Evolutionary conservation across 2,329 filamentous ascomycete species (phyloP), one percentile per base, ranked within the genome.

Genomic region (Xylariomycetidae sp.): DNA sequence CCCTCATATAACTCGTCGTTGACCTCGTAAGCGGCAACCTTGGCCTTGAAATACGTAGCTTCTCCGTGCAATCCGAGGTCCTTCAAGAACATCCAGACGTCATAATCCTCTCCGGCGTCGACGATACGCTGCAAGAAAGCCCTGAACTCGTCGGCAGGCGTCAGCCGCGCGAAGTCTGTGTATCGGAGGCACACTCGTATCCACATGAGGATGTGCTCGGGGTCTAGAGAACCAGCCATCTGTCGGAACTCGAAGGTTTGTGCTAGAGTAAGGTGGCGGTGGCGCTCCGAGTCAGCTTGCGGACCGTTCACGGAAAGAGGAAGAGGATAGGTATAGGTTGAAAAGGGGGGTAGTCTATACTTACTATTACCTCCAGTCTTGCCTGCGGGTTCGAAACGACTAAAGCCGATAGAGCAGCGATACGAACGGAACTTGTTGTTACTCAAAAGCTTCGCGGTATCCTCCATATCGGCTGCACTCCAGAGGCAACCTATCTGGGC

Each of bases 171-270:
- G 33, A 49, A 51, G 26, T 51, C 40, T 8, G 45, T 41, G 29
- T 50, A 36, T 2, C 22, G 30, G 4, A 45, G 11, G 22, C 46
- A 52, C n/a, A 42, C 32, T 12, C 38, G 31, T 4, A 41, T 27
- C 51, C 51, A 54, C 9, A 33, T 36, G 6, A 42, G 35, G 31
- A 54, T 53, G 8, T 40, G 36, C 1, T 36, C 16, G 6, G 44
- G 45, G 13, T 53, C 46, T 6, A 51, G 16, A 13, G 41, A 41
- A 9, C 46, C 45, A 10, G 36, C 36, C 50, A 51, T 51, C 27
- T 54, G 51, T 6, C 51, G 45, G 27, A 44, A 53, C 34, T 54
- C 48, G 16, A 54, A 45, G 1, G 50, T 54, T 25, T 51, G 45
- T 1, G 38, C n/a, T n/a, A n/a, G n/a, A n/a, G n/a, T n/a, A n/a